Conservation (phyloP, 2,329 filamentous ascomycete species). For the Aspergillus carbonarius region DNA sequence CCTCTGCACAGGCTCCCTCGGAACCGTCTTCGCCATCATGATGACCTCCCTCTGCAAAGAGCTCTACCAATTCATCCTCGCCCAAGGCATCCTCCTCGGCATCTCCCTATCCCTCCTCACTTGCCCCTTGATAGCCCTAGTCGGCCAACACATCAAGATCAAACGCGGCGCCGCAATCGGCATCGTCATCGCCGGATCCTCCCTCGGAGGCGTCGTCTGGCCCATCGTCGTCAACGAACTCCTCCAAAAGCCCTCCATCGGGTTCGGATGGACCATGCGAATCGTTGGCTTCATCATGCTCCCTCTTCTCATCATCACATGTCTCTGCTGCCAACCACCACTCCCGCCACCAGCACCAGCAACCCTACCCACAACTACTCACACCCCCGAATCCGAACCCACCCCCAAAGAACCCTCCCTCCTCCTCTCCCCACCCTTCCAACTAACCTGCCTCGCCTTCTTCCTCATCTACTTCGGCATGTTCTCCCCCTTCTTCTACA, state of each 20-base stretch:
- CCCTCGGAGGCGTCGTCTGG: constrained; percentile 55
- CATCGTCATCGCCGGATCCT: constrained; percentile 48
- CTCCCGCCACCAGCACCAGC: constrained; percentile 17
- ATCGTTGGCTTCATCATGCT: constrained; percentile 55
- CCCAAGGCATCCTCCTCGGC: constrained; percentile 25
- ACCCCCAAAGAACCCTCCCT: constrained; percentile 3
- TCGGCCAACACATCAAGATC: constrained; percentile 51
- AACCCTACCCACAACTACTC: too few species aligned
- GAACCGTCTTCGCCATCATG: constrained; percentile 59
- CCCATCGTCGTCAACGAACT: constrained; percentile 48
- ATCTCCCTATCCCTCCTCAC: constrained; percentile 42
- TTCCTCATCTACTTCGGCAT: constrained; percentile 27
- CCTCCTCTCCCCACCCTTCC: constrained; percentile 46
- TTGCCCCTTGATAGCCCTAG: constrained; percentile 47
- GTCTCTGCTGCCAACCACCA: constrained; percentile 20
- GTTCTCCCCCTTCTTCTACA: constrained; percentile 32
- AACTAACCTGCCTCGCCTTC: constrained; percentile 15
- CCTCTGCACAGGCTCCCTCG: background rate
- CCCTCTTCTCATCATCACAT: constrained; percentile 44
- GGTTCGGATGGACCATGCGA: constrained; percentile 55
- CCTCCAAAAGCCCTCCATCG: constrained; percentile 48
- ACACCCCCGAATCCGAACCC: background rate
- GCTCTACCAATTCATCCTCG: constrained; percentile 54
- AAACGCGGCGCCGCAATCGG: constrained; percentile 51
- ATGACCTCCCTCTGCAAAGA: constrained; percentile 58